Percentiles rank a stretch among this genome's conserved stretches.
Conservation (phyloP, 208 protist species). For the Zelonia costaricensis region DNA sequence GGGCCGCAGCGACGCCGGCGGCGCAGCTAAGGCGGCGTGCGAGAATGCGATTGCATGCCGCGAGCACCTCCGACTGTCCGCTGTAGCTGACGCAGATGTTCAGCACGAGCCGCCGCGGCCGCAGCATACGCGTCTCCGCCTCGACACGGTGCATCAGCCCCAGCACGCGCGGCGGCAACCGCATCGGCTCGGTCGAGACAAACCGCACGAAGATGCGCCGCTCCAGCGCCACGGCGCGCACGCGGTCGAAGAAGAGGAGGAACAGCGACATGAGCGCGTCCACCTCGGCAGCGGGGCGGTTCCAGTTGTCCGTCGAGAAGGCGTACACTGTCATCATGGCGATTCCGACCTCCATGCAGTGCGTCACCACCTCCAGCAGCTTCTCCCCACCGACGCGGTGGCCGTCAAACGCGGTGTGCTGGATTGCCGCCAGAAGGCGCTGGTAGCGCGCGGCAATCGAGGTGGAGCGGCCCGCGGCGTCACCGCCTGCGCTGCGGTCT, state of each 20-base stretch:
- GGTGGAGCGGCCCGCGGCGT: neutral
- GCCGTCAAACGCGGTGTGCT: slow-evolving; percentile 64
- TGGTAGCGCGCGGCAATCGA: slow-evolving; percentile 27
- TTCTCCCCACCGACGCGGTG: slow-evolving; percentile 84
- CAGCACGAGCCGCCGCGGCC: slow-evolving; percentile 59
- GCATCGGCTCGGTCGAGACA: slow-evolving; percentile 60
- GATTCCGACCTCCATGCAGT: slow-evolving; percentile 68
- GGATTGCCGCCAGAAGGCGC: slow-evolving; percentile 42
- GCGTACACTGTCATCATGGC: slow-evolving; percentile 88
- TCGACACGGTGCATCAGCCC: slow-evolving; percentile 75
- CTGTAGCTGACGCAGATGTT: slow-evolving; percentile 93
- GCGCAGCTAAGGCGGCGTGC: slow-evolving; percentile 11
- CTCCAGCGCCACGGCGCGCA: slow-evolving; percentile 46
- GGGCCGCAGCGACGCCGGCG: neutral
- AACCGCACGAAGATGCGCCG: slow-evolving; percentile 89
- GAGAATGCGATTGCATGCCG: slow-evolving; percentile 62
- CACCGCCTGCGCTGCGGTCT: neutral
- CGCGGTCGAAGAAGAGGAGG: slow-evolving; percentile 78
- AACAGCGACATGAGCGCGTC: slow-evolving; percentile 86
- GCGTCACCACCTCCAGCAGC: slow-evolving; percentile 69
- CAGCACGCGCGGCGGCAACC: slow-evolving; percentile 51
- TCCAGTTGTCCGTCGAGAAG: slow-evolving; percentile 92
- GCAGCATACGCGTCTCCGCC: slow-evolving; percentile 45
- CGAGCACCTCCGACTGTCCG: slow-evolving; percentile 68
- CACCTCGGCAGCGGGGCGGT: slow-evolving; percentile 65